phyloP scores from a whole-genome alignment of 2,329 filamentous ascomycete species.

The Juglanconis sp. region DNA sequence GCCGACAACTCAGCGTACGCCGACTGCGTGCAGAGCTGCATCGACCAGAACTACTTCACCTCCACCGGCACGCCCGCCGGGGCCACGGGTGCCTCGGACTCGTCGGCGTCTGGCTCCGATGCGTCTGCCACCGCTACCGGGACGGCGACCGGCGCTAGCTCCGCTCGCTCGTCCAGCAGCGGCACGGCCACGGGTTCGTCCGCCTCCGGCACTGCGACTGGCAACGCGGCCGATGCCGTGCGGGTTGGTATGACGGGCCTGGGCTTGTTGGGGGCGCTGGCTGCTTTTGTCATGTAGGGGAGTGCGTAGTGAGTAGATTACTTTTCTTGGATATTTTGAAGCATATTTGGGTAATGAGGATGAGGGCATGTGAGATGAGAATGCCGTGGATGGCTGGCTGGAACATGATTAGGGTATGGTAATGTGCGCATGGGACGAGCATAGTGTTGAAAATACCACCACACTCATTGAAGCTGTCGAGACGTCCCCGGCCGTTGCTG shows the following conservation, averaged over 20 bases:
- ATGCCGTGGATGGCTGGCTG: too few species aligned
- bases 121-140: conserved; percentile 34
- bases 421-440: neutral
- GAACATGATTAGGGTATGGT: neutral
- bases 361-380: neutral
- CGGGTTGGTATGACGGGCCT: conserved; percentile 37
- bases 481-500: neutral
- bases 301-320: neutral
- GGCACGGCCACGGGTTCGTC: conserved; percentile 33
- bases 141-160: conserved; percentile 37
- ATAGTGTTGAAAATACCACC: neutral
- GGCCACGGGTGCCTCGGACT: conserved; percentile 29
- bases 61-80: conserved; percentile 37
- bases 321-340: neutral
- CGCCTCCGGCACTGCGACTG: conserved; percentile 35
- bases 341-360: neutral
- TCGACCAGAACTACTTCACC: conserved; percentile 47
- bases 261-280: conserved; percentile 45
- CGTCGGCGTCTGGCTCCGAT: conserved; percentile 24
- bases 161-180: conserved; percentile 30
- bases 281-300: conserved; percentile 48
- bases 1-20: conserved; percentile 52
- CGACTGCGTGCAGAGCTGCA: conserved; percentile 44
- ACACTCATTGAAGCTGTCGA: conserved; percentile 3
- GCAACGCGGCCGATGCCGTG: conserved; percentile 33